Base-by-base conservation (phyloP, 2,329 filamentous ascomycete genomes). In the Nakataea oryzae region DNA sequence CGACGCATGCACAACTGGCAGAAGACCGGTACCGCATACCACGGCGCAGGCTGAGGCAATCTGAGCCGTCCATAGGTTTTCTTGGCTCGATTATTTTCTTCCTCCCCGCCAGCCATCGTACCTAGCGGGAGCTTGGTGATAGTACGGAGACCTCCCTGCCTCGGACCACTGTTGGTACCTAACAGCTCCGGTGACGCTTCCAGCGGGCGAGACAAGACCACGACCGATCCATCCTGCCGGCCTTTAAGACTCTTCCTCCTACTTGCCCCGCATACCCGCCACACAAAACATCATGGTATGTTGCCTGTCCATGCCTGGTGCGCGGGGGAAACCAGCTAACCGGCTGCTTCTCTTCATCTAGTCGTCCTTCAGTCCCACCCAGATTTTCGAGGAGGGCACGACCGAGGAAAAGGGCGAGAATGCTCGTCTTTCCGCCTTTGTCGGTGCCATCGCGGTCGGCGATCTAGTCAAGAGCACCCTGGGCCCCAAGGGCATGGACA, bases 321-420 rank as follows among this genome's bases (percentile, higher is more conserved):
- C 30, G 30, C 21, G 5, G 6, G 41, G 41, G 41, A 24, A n/a
- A 50, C 21, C 0, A 57, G 13, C 28, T 27, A 57, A 50, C 41
- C 41, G 21, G 21, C 29, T 13, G 5, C 30, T 28, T 26, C 8
- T 59, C 17, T 26, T 34, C 41, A 32, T 56, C 60, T 69, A 79
- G 79, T 73, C 77, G 68, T 87, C 85, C 69, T 88, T 88, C 76
- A 95, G 92, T 79, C 93, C 93, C 71, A 96, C 92, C 66, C 93
- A 97, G 79, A 97, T 97, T 81, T 97, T 97, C 78, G 91, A 92
- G 71, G 91, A 97, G 77, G 93, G 96, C 74, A 95, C 96, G 69
- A 95, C 89, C 63, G 91, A 97, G 79, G 93, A 97, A 81, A 97
- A 96, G 81, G 95, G 95, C 71, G 93, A 97, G 81, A 97, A 97